Evolutionary conservation across 2,329 filamentous ascomycete genomes (phyloP).

Genomic region (Phialemoniopsis sp.): DNA sequence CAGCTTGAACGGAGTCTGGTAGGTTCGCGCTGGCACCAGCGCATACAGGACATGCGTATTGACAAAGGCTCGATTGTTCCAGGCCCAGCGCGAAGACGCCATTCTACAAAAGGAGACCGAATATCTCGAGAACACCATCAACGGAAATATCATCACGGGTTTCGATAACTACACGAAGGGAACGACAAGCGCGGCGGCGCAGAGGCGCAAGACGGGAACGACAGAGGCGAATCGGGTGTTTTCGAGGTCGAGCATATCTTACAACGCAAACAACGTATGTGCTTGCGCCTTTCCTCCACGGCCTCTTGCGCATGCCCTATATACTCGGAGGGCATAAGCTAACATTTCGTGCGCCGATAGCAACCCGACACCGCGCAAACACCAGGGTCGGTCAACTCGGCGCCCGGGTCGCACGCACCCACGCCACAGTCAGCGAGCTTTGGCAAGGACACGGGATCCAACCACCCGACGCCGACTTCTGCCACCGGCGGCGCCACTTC

Average conservation of each 20-base stretch:
- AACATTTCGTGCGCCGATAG: conserved; percentile 19
- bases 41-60: no score
- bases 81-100: conserved; percentile 58
- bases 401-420: conserved; percentile 42
- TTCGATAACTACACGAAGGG: conserved; percentile 99
- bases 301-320: no score
- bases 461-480: conserved; percentile 53
- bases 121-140: conserved; percentile 86
- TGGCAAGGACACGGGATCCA: conserved; percentile 34
- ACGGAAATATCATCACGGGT: conserved; percentile 93
- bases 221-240: conserved; percentile 73
- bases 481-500: conserved; percentile 37
- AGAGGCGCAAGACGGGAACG: conserved; percentile 60
- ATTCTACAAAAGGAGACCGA: conserved; percentile 80
- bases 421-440: conserved; percentile 54
- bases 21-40: not conserved
- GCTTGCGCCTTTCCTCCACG: conserved; percentile 7
- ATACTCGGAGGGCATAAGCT: not conserved
- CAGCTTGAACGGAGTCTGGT: conserved; percentile 37
- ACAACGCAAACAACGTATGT: conserved; percentile 40
- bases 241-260: conserved; percentile 60
- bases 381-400: conserved; percentile 35
- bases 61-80: not conserved
- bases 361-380: conserved; percentile 26
- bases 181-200: conserved; percentile 56